Conservation (phyloP, 306 rosid genomes). For the Comarum palustre region DNA sequence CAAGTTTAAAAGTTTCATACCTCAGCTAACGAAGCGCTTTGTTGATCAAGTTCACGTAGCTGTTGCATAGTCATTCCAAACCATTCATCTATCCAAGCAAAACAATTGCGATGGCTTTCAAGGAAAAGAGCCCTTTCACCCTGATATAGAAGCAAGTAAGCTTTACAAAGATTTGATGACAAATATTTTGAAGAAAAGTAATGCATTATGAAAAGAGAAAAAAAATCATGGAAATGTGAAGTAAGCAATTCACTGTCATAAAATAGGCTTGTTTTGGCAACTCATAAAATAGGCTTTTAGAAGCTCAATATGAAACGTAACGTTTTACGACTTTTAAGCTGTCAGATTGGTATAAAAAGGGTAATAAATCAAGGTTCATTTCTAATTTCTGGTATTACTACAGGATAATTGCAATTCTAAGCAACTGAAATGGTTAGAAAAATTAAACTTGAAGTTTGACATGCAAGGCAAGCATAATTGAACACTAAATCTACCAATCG, state of each 20-base stretch:
- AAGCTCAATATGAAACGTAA: background rate
- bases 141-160: slow-evolving; percentile 13
- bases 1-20: slow-evolving; percentile 17
- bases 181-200: background rate
- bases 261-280: background rate
- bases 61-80: slow-evolving; percentile 39
- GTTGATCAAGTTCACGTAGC: slow-evolving; percentile 34
- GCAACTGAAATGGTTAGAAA: background rate
- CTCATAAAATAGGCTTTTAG: background rate
- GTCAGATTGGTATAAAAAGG: background rate
- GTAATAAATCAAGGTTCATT: background rate
- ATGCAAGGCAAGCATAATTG: background rate
- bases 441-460: background rate
- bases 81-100: slow-evolving; percentile 48
- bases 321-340: background rate
- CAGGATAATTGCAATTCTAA: background rate
- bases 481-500: background rate
- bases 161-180: slow-evolving; percentile 1
- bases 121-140: slow-evolving; percentile 46
- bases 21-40: slow-evolving; percentile 27
- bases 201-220: too few relatives aligned
- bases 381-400: background rate
- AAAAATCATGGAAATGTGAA: too few relatives aligned
- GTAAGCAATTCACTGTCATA: background rate
- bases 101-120: slow-evolving; percentile 44